Base-by-base conservation (phyloP, 352 stramenopile genomes). In the Pythium vanterpoolii region DNA sequence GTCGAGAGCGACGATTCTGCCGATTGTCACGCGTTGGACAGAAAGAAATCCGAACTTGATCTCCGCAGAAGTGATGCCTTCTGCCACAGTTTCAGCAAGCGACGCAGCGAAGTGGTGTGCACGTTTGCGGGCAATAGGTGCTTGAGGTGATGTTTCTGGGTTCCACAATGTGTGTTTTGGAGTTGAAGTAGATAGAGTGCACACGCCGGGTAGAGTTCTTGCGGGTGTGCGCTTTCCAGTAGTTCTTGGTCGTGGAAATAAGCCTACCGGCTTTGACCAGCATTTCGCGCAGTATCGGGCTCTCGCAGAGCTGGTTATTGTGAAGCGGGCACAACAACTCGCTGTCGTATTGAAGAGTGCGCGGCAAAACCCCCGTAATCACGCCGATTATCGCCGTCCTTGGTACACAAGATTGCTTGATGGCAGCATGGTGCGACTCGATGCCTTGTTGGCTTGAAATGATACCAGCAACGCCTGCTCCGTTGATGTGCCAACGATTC, bases 351-450 rank as follows among this genome's bases (percentile, higher is more conserved):
- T 28, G 9, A n/a, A 47, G 42, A 28, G 28, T 47, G 5, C 42
- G 18, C 21, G 42, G 42, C 8, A 47, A 6, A 28, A 47, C 28
- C 6, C n/a, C 42, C 4, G 4, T 30, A 18, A 47, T 26, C 5
- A 47, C 42, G 7, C 4, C 21, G 7, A 5, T 4, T 8, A 21
- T 47, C 21, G 42, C 16, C n/a, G 18, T 30, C n/a, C 42, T 47
- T 28, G 42, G 42, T 4, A 28, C 42, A 21, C 42, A 47, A 28
- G 42, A 16, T 28, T 26, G 21, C 55, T 62, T 55, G 43, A 62
- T 48, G 3, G n/a, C 24, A n/a, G 42, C 9, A n/a, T 55, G 55
- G 18, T 62, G 55, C 1, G 55, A 14, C 31, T 62, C 55, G 16
- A 55, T 62, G 13, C 14, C 10, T 28, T 62, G 30, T 30, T 62